A percentile compares a stretch with the other conserved stretches of the same genome.
Conservation (phyloP, 345 rosid species). For the Kandelia obovata region DNA sequence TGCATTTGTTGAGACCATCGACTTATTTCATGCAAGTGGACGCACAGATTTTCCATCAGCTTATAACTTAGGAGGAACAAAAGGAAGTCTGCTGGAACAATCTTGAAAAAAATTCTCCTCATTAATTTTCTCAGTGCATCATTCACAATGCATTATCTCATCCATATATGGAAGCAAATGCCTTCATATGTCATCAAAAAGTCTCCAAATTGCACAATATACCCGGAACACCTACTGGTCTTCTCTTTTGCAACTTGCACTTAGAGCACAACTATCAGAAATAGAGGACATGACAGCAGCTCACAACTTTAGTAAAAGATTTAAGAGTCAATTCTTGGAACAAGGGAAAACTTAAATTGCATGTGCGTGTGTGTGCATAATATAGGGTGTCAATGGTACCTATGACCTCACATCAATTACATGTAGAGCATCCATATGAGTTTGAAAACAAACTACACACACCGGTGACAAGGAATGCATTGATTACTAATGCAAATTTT, state of each 20-base stretch:
- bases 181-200: conserved; percentile 13
- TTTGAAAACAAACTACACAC: conserved; percentile 87
- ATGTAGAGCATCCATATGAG: conserved; percentile 93
- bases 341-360: conserved; percentile 1
- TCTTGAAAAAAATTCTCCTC: conserved; percentile 63
- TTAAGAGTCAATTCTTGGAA: conserved; percentile 16
- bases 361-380: neutral
- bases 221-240: conserved; percentile 80
- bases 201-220: conserved; percentile 11
- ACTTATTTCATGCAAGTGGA: conserved; percentile 83
- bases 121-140: conserved; percentile 78
- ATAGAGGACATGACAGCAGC: conserved; percentile 65
- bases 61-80: conserved; percentile 95
- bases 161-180: conserved; percentile 16
- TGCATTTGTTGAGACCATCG: conserved; percentile 73
- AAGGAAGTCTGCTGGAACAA: conserved; percentile 84
- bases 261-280: conserved; percentile 66
- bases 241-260: conserved; percentile 86
- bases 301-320: conserved; percentile 56
- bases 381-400: conserved; percentile 35
- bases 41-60: conserved; percentile 80
- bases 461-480: conserved; percentile 86
- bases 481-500: conserved; percentile 11
- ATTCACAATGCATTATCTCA: conserved; percentile 35
- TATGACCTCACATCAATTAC: conserved; percentile 75